Conservation (phyloP, 768 basidiomycete genomes). For the Tremella yokohamensis region DNA sequence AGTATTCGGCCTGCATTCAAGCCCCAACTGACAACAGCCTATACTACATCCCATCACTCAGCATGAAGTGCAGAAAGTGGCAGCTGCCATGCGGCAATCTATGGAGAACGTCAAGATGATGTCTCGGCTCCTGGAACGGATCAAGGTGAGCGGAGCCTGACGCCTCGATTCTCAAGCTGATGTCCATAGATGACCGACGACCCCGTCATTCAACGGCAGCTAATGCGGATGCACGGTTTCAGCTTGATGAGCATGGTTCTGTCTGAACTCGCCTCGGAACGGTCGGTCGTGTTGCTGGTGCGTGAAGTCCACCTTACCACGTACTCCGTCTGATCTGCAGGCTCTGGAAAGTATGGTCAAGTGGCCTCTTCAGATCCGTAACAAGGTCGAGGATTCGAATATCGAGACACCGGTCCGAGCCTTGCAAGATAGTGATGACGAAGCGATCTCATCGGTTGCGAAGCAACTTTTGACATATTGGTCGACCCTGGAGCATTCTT, state of each 20-base stretch:
- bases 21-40: too few species aligned
- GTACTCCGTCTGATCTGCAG: constrained; percentile 32
- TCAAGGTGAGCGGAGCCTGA: constrained; percentile 59
- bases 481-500: constrained; percentile 59
- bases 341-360: constrained; percentile 50
- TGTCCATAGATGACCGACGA: constrained; percentile 73
- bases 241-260: constrained; percentile 85
- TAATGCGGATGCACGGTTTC: constrained; percentile 90
- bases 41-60: constrained; percentile 68
- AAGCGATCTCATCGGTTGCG: constrained; percentile 60
- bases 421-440: constrained; percentile 60
- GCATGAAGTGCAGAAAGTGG: constrained; percentile 83
- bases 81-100: constrained; percentile 86
- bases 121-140: constrained; percentile 73
- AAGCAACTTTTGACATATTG: constrained; percentile 75
- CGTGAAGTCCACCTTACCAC: constrained; percentile 40
- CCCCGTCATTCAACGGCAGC: constrained; percentile 65
- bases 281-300: constrained; percentile 69
- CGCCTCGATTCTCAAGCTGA: constrained; percentile 4
- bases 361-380: constrained; percentile 80
- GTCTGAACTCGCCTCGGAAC: constrained; percentile 68
- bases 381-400: constrained; percentile 84
- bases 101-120: constrained; percentile 72
- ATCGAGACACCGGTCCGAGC: constrained; percentile 64
- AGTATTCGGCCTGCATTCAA: constrained; percentile 27